Base-by-base conservation (phyloP, 768 basidiomycete genomes). In the Postia placenta region DNA sequence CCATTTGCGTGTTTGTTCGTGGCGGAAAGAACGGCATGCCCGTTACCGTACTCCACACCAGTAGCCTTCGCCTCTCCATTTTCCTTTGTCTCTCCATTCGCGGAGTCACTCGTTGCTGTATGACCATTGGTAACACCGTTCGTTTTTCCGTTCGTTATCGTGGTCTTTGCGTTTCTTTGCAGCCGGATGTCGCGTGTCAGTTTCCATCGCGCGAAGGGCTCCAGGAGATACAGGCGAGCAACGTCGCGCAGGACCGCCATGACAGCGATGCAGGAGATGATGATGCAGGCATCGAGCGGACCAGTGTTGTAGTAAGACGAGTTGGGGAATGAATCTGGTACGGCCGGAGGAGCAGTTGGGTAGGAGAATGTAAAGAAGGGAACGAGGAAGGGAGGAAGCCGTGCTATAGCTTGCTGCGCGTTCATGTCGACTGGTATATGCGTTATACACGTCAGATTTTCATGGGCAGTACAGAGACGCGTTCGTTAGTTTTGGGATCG, bases 191-290 rank as follows among this genome's bases (percentile, higher is more conserved):
- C 73, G 48, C 76, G 74, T 35, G 72, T 68, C 52, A 96, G 78
- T 55, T 84, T 85, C 78, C 81, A 85, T 33, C 74, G 72, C 15
- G 89, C 93, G 48, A 96, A 80, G 9, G 93, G 91, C 61, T 85
- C 84, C 53, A 92, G 79, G 27, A 93, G 56, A 55, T 71, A 74
- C 19, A 93, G 66, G 58, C 96, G 82, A 35, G 81, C 65, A 26
- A 79, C 67, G 69, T 95, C 94, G 53, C 96, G 81, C 23, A 92
- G 65, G 45, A 92, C 58, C n/a, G 91, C 91, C 81, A 96, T 92
- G 56, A 85, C 70, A 12, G 85, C 78, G 49, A 96, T 89, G 66
- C 80, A 87, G n/a, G 83, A 78, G 48, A 92, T 67, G 49, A 93
- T 74, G 59, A 95, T 63, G 60, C 82, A 92, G n/a, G 76, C 66